Evolutionary conservation across 2,329 filamentous ascomycete species (phyloP).

Genomic region (Xylaria polymorpha): DNA sequence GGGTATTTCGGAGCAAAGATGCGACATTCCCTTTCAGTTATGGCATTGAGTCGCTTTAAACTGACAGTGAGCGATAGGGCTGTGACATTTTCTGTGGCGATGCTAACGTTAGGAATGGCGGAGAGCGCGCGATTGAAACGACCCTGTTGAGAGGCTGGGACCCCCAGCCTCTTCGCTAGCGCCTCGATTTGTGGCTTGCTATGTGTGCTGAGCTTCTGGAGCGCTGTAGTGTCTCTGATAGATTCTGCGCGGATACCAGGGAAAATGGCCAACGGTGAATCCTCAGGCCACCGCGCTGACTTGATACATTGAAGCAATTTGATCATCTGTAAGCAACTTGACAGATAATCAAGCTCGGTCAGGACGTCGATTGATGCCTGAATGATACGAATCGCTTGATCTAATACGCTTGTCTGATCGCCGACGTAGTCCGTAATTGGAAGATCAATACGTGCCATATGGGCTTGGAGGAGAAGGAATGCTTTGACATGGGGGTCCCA

Average conservation of each 20-base stretch:
- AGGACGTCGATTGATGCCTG: conserved; percentile 95
- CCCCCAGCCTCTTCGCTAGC: conserved; percentile 63
- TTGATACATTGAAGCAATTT: conserved; percentile 91
- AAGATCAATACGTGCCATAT: conserved; percentile 91
- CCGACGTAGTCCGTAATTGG: conserved; percentile 98
- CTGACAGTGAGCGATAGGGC: conserved; percentile 71
- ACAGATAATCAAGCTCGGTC: conserved; percentile 85
- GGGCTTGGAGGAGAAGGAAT: conserved; percentile 91
- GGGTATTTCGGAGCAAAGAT: conserved; percentile 92
- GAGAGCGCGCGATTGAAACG: conserved; percentile 70
- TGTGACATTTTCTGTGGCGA: conserved; percentile 71
- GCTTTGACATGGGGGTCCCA: conserved; percentile 99
- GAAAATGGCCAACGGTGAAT: conserved; percentile 81
- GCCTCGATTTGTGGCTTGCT: conserved; percentile 46
- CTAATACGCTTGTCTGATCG: conserved; percentile 88
- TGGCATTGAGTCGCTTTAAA: conserved; percentile 74
- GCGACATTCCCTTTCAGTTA: conserved; percentile 73
- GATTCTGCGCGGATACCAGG: conserved; percentile 71
- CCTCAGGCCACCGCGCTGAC: conserved; percentile 88
- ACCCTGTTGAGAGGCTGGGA: conserved; percentile 58
- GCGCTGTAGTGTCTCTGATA: conserved; percentile 51
- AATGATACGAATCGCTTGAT: conserved; percentile 96
- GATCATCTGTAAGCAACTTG: conserved; percentile 84
- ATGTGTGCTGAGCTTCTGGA: conserved; percentile 54
- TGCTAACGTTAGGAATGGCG: conserved; percentile 74